Conservation (phyloP, 2,329 filamentous ascomycete genomes). For the Calonectria henricotiae region DNA sequence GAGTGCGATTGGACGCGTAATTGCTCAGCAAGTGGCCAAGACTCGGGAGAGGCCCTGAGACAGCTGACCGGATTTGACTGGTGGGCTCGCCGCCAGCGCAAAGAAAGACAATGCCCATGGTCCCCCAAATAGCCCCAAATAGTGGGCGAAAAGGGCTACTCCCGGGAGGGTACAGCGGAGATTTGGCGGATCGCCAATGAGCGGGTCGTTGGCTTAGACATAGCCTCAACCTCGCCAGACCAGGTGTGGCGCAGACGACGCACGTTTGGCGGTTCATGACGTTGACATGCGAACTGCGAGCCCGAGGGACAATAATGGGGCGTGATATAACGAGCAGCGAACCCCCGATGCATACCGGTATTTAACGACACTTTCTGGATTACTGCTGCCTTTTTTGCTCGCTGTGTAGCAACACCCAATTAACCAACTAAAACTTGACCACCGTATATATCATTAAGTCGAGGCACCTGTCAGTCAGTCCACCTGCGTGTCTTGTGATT, state of each 20-base stretch:
- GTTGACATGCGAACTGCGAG: constrained; percentile 36
- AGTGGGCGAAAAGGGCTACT: background rate
- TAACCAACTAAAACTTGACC: background rate
- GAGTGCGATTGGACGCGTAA: constrained; percentile 28
- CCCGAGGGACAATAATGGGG: constrained; percentile 20
- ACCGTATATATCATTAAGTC: background rate
- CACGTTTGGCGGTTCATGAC: constrained; percentile 43
- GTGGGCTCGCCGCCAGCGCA: constrained; percentile 14
- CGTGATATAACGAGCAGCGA: constrained; percentile 7
- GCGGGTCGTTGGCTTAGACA: constrained; percentile 37
- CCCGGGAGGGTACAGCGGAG: constrained; percentile 8
- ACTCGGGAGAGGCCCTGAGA: background rate
- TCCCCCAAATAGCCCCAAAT: background rate
- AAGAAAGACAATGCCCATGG: background rate
- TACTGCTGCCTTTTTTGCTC: background rate
- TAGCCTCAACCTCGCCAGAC: constrained; percentile 43
- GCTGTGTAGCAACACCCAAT: background rate
- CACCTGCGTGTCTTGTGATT: constrained; percentile 29
- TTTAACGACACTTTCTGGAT: background rate
- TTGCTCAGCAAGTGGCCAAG: background rate
- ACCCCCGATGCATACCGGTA: background rate
- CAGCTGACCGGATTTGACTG: background rate
- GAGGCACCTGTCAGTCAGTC: constrained; percentile 4
- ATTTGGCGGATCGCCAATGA: constrained; percentile 23
- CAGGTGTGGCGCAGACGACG: constrained; percentile 43